These are phyloP conservation scores for Stagonosporopsis vannaccii DNA, from an alignment of 2,329 filamentous ascomycete species.

Conservation along the genomic window DNA sequence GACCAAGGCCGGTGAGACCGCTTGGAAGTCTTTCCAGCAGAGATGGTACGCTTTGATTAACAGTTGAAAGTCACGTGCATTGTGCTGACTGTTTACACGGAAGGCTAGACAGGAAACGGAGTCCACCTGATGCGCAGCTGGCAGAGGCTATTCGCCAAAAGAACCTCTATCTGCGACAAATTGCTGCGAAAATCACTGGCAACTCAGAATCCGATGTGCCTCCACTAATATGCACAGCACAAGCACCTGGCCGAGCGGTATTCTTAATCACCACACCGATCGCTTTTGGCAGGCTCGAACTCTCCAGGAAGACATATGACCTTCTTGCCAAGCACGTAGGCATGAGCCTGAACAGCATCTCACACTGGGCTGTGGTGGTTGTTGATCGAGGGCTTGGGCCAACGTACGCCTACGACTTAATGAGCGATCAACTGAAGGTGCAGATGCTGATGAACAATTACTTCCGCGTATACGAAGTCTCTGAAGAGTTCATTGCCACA, in stretches of 20 bases:
- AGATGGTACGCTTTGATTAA: constrained; percentile 7
- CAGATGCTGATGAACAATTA: constrained; percentile 23
- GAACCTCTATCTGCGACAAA: constrained; percentile 13
- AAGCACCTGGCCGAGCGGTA: constrained; percentile 9
- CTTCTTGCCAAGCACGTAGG: constrained; percentile 19
- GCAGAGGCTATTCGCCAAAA: constrained; percentile 18
- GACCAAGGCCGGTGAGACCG: constrained; percentile 19
- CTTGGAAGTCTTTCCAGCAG: constrained; percentile 19
- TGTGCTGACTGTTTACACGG: not conserved
- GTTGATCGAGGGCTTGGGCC: constrained; percentile 15
- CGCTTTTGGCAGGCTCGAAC: constrained; percentile 15
- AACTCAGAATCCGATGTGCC: constrained; percentile 20
- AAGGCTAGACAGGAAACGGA: constrained; percentile 14
- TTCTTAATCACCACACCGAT: constrained; percentile 20
- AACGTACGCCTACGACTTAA: constrained; percentile 17
- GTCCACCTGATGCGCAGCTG: constrained; percentile 10
- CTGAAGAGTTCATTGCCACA: constrained; percentile 8
- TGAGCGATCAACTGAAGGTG: constrained; percentile 19
- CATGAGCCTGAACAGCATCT: constrained; percentile 21
- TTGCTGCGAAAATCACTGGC: constrained; percentile 16
- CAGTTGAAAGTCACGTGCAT: not conserved
- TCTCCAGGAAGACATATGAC: constrained; percentile 14
- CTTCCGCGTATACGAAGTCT: constrained; percentile 18
- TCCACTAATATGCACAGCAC: constrained; percentile 17
- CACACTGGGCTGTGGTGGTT: constrained; percentile 17